A percentile compares a stretch with the other conserved stretches of the same genome.
Conservation (phyloP, 2,329 filamentous ascomycete species). For the Cladosporium sp. region DNA sequence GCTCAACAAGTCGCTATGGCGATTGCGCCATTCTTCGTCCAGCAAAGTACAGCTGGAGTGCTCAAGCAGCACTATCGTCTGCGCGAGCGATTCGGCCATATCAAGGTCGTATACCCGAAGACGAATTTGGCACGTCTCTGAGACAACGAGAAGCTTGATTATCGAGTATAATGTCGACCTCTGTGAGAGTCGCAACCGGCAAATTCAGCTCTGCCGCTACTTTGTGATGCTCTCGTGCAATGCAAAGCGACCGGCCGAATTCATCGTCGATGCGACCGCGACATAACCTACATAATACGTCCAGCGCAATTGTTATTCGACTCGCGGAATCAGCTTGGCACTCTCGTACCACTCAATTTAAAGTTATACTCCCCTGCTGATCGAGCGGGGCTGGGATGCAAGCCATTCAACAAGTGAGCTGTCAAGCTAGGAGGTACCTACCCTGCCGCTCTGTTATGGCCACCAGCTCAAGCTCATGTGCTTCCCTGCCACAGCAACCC, state of each 20-base stretch:
- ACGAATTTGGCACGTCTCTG: background rate
- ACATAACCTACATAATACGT: background rate
- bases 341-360: background rate
- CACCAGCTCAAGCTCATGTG: background rate
- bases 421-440: too few species aligned
- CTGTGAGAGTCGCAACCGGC: too few species aligned
- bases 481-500: background rate
- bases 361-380: constrained; percentile 8
- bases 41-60: too few species aligned
- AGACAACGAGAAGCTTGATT: background rate
- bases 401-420: constrained; percentile 1
- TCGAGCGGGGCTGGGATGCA: constrained; percentile 12
- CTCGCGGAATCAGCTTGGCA: background rate
- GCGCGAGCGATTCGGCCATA: too few species aligned
- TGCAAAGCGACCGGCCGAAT: background rate
- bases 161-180: too few species aligned
- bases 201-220: too few species aligned
- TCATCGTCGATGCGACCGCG: constrained; percentile 8
- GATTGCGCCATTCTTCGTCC: background rate
- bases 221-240: too few species aligned
- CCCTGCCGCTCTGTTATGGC: background rate
- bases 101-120: too few species aligned
- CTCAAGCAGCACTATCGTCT: too few species aligned
- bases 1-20: background rate
- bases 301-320: background rate